Percentiles rank a stretch among this genome's conserved stretches.
These are phyloP conservation scores for Croton laevigatus DNA, from an alignment of 441 rosid genomes.

Conservation along the genomic window DNA sequence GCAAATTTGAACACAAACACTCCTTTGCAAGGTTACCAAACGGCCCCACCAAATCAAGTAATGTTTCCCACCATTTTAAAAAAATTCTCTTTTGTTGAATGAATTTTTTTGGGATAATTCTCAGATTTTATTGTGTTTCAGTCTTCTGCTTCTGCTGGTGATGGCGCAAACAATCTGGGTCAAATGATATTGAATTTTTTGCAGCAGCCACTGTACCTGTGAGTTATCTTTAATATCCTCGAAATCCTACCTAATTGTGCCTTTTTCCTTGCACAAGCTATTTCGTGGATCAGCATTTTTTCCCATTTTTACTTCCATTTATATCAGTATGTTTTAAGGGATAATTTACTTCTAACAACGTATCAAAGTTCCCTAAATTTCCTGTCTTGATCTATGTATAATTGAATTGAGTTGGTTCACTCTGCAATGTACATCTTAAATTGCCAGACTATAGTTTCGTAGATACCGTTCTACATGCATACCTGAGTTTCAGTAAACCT, in stretches of 20 bases:
- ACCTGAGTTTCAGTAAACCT: background rate
- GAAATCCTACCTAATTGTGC: slow-evolving; percentile 1
- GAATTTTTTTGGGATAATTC: background rate
- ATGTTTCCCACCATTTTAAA: slow-evolving; percentile 15
- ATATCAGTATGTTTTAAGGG: background rate
- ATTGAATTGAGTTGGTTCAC: background rate
- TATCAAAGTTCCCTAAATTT: background rate
- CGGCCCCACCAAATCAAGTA: slow-evolving; percentile 58
- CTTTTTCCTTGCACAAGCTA: background rate
- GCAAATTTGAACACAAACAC: slow-evolving; percentile 44
- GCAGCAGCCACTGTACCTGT: slow-evolving; percentile 60
- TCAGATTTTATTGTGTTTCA: slow-evolving; percentile 25
- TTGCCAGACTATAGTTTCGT: background rate
- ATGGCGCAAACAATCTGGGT: slow-evolving; percentile 36
- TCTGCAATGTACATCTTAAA: background rate
- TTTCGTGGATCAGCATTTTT: background rate
- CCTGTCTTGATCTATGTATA: background rate
- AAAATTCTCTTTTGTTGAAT: background rate
- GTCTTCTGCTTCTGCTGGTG: slow-evolving; percentile 30
- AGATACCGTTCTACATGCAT: background rate
- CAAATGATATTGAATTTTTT: slow-evolving; percentile 55
- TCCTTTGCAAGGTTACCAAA: slow-evolving; percentile 45
- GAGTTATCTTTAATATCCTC: slow-evolving; percentile 37
- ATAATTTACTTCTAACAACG: background rate
- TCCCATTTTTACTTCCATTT: background rate